Base-by-base conservation (phyloP, 805 yeast species). In the Pichia heedii region DNA sequence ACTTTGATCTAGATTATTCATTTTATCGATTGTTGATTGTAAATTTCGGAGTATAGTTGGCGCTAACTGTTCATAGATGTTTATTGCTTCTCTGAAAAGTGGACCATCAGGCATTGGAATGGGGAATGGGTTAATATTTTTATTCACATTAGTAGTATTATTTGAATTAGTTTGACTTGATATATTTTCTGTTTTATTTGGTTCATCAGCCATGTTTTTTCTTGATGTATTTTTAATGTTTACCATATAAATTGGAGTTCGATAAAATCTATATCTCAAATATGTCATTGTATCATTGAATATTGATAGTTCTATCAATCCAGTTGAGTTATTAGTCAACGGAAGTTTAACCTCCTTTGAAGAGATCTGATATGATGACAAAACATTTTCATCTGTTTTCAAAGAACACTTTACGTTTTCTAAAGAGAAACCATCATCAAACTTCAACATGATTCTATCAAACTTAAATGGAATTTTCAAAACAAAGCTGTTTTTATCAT, bases 71-170 rank as follows among this genome's bases (percentile, higher is more conserved):
- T 63, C 68, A 35, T 54, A 61, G 18, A 52, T 54, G 15, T 43
- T 41, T 13, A 63, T 33, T 1, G 62, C 46, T 20, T 55, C 59
- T 41, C 68, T 48, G 34, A 63, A 60, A 5, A 51, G 45, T 1
- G 68, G 67, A 5, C 66, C 74, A 58, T 70, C 69, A 46, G 66
- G 53, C 61, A 58, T 44, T 0, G 62, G 53, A 11, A 60, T 44
- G 1, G 60, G 60, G 33, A 53, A 60, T 13, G 61, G 62, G 13
- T 15, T 29, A 16, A 8, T 13, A 34, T 52, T 53, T 22, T 33
- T 36, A 2, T 22, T 13, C 15, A 10, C 5, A 10, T 10, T n/a
- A 12, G 21, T 9, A 30, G 22, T 7, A 1, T 22, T 27, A 13
- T 19, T 12, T 16, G 20, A 8, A 18, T 2, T 22, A 10, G 2